phyloP scores from a whole-genome alignment of 352 stramenopile genomes.

The Phytopythium mirpurense region DNA sequence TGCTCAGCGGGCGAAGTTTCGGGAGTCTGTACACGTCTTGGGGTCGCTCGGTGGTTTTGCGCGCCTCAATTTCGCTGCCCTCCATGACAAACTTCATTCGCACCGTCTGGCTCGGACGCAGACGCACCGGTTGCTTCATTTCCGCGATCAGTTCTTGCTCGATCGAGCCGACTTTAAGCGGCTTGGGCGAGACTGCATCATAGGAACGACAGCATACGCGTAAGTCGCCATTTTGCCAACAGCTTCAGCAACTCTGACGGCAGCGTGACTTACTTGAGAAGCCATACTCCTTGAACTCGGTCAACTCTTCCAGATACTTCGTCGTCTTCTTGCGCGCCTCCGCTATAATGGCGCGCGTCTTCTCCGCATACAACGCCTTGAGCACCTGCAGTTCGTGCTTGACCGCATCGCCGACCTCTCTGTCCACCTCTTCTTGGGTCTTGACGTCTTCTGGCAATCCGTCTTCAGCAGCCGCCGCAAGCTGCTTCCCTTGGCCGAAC shows the following conservation, averaged over 20 bases:
- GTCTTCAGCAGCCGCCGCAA: conserved; percentile 13
- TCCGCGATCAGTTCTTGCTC: conserved; percentile 33
- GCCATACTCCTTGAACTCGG: conserved; percentile 8
- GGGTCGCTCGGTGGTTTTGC: conserved; percentile 15
- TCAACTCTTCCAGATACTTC: conserved; percentile 21
- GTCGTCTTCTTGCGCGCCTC: conserved; percentile 28
- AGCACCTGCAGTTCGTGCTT: conserved; percentile 42
- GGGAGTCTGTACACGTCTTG: conserved; percentile 28
- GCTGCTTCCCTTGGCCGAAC: conserved; percentile 38
- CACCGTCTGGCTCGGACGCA: conserved; percentile 12
- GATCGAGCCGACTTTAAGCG: conserved; percentile 11
- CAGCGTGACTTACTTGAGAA: conserved; percentile 6
- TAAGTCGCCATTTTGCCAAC: not conserved
- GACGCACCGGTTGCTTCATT: conserved; percentile 33
- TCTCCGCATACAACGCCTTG: conserved; percentile 39
- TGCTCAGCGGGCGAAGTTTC: conserved; percentile 47
- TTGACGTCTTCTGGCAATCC: conserved; percentile 7
- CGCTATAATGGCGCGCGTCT: conserved; percentile 37
- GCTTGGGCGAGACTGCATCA: conserved; percentile 11
- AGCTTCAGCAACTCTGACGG: not conserved
- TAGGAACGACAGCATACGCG: not conserved
- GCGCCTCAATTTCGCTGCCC: conserved; percentile 16
- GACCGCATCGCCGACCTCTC: conserved; percentile 30
- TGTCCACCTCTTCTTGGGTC: conserved; percentile 46
- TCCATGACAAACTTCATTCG: conserved; percentile 31